These are phyloP conservation scores for Exophiala aquamarina DNA, from an alignment of 2,329 filamentous ascomycete genomes.

Conservation along the genomic window DNA sequence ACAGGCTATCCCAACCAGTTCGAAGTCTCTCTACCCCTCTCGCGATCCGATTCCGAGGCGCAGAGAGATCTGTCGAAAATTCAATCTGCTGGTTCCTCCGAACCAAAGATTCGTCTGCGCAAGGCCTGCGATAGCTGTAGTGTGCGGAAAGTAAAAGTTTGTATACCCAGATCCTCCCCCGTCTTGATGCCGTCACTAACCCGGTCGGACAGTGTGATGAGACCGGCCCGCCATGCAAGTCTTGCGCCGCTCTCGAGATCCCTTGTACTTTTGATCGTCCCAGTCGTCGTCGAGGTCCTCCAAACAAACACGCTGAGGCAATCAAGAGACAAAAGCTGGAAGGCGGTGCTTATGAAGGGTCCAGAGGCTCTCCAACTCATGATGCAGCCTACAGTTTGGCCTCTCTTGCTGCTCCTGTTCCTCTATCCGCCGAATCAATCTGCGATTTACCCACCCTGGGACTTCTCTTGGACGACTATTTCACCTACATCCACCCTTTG, in stretches of 20 bases:
- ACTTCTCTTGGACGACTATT: constrained; percentile 47
- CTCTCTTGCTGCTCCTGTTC: constrained; percentile 46
- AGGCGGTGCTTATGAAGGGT: constrained; percentile 19
- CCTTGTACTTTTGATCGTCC: constrained; percentile 67
- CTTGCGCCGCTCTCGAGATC: constrained; percentile 64
- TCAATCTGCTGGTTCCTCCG: constrained; percentile 16
- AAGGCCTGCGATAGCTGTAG: constrained; percentile 56
- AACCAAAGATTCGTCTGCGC: constrained; percentile 42
- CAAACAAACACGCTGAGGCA: constrained; percentile 66
- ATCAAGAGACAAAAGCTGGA: constrained; percentile 61
- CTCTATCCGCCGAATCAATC: constrained; percentile 51
- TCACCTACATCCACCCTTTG: constrained; percentile 49
- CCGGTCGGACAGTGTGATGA: constrained; percentile 58
- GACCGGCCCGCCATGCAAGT: constrained; percentile 64
- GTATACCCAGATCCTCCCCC: constrained; percentile 9
- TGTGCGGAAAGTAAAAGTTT: constrained; percentile 54
- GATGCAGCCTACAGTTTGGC: constrained; percentile 54
- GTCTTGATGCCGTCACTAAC: constrained; percentile 9
- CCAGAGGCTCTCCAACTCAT: constrained; percentile 46
- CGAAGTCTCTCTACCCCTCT: constrained; percentile 16
- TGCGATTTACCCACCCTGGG: constrained; percentile 42
- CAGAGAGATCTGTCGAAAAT: constrained; percentile 10
- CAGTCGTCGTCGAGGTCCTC: constrained; percentile 63
- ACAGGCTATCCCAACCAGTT: constrained; percentile 21
- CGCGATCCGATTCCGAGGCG: constrained; percentile 11